Percentiles rank a stretch among this genome's conserved stretches.
Conservation (phyloP, 768 basidiomycete species). For the Russula sp. region DNA sequence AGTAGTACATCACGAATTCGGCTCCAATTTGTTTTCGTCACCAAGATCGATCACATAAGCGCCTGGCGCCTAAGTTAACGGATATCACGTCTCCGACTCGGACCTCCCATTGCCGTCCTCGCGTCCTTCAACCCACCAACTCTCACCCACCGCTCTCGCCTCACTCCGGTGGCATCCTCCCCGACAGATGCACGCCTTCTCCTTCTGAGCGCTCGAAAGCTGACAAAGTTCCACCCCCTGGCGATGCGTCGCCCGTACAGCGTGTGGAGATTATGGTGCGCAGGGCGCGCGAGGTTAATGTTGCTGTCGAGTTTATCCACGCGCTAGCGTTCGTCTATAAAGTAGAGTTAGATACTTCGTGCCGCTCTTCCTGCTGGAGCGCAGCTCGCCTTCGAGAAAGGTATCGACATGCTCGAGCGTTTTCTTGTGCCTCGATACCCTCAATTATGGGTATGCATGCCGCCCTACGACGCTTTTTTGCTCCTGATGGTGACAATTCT, state of each 20-base stretch:
- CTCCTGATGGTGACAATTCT: constrained; percentile 52
- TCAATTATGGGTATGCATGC: constrained; percentile 51
- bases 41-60: no score
- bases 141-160: constrained; percentile 75
- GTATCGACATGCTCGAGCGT: constrained; percentile 82
- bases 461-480: constrained; percentile 59
- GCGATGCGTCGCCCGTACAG: constrained; percentile 71
- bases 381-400: constrained; percentile 69
- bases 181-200: constrained; percentile 71
- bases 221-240: constrained; percentile 70
- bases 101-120: constrained; percentile 63
- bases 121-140: constrained; percentile 96
- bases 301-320: constrained; percentile 78
- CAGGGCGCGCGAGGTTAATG: constrained; percentile 51
- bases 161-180: constrained; percentile 27
- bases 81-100: not conserved
- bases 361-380: constrained; percentile 47
- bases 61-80: no score
- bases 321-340: constrained; percentile 90
- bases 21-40: not conserved
- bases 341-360: constrained; percentile 55
- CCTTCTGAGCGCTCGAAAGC: constrained; percentile 83
- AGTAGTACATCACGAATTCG: no score
- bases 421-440: constrained; percentile 74
- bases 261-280: constrained; percentile 84